phyloP scores from a whole-genome alignment of 2,329 filamentous ascomycete genomes.

The Cytospora schulzeri region DNA sequence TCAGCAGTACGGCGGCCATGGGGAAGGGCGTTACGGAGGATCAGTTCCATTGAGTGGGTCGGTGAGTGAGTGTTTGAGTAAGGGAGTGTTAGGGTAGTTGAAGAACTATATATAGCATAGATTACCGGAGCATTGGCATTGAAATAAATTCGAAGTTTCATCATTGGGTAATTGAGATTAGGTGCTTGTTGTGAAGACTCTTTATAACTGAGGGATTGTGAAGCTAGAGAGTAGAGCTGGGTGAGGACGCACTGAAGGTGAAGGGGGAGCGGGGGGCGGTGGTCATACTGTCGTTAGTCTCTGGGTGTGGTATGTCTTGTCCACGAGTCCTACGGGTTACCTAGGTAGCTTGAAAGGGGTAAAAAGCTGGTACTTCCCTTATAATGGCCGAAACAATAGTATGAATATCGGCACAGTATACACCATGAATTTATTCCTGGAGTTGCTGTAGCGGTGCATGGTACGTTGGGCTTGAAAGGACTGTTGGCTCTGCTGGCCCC shows the following conservation, averaged over 20 bases:
- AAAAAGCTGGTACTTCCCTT: background rate
- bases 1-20: slow-evolving; percentile 93
- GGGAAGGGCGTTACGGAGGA: slow-evolving; percentile 97
- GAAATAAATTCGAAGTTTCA: background rate
- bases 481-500: background rate
- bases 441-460: background rate
- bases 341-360: too few species aligned
- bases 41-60: slow-evolving; percentile 73
- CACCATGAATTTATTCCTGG: background rate
- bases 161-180: background rate
- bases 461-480: background rate
- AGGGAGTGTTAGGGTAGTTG: background rate
- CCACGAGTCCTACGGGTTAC: too few species aligned
- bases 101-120: too few species aligned
- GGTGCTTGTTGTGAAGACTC: too few species aligned
- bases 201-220: too few species aligned
- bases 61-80: background rate
- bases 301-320: too few species aligned
- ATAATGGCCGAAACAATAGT: background rate
- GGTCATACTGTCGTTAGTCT: too few species aligned
- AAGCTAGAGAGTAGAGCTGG: background rate
- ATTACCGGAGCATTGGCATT: background rate
- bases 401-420: background rate
- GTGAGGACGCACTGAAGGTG: background rate
- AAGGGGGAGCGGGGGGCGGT: too few species aligned